phyloP scores from a whole-genome alignment of 495 filamentous ascomycete species.

The Lepidopterella palustris region DNA sequence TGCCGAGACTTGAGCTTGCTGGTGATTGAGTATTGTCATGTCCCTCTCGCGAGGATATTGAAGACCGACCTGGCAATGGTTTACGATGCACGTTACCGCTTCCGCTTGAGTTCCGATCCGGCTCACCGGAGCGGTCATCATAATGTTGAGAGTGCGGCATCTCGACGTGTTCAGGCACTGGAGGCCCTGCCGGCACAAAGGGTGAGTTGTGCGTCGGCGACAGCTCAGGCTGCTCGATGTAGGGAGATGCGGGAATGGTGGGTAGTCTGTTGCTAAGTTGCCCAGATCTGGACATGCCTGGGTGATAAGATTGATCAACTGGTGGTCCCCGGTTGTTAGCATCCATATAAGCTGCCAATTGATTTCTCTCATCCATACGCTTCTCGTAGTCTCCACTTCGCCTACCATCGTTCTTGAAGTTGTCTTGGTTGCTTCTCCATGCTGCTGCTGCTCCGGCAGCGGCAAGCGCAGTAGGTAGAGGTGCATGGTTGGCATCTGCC shows the following conservation, averaged over 20 bases:
- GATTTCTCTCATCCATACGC: constrained; percentile 16
- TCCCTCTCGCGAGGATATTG: constrained; percentile 20
- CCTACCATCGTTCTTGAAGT: constrained; percentile 14
- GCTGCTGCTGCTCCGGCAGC: constrained; percentile 40
- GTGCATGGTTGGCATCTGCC: constrained; percentile 47
- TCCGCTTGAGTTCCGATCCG: constrained; percentile 6
- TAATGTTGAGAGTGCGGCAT: constrained; percentile 7
- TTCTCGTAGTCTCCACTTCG: constrained; percentile 30
- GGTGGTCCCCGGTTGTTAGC: constrained; percentile 13
- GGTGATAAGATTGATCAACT: constrained; percentile 20
- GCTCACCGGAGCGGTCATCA: constrained; percentile 2
- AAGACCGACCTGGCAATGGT: constrained; percentile 29
- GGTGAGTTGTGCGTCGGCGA: constrained; percentile 2
- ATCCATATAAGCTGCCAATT: constrained; percentile 6
- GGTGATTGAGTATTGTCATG: constrained; percentile 20
- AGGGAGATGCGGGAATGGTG: constrained; percentile 38
- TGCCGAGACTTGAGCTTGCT: constrained; percentile 52
- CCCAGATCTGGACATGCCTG: constrained; percentile 14
- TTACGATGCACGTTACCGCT: constrained; percentile 22
- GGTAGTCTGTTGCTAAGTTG: constrained; percentile 28
- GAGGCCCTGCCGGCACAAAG: constrained; percentile 25
- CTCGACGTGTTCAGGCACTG: constrained; percentile 34
- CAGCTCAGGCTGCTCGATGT: constrained; percentile 28
- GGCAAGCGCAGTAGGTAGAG: constrained; percentile 29
- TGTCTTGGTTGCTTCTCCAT: constrained; percentile 27